Evolutionary conservation across 1,284 basidiomycete genomes (phyloP).

Genomic region (Moesziomyces globuligerus): DNA sequence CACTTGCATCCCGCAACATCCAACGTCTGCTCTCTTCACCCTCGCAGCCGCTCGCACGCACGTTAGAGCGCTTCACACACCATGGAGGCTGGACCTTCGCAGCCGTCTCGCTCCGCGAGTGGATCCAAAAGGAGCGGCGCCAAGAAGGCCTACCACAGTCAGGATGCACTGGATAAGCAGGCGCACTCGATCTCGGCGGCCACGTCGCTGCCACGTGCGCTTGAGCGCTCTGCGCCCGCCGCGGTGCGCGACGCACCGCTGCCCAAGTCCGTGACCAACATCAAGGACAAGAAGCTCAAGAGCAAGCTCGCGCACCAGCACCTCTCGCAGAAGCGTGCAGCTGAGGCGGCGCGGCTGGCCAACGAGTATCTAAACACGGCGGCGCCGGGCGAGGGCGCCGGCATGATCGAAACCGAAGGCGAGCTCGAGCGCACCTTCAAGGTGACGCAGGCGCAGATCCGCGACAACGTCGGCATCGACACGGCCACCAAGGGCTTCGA

Average conservation of each 20-base stretch:
- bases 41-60: too few species aligned
- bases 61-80: slow-evolving; percentile 1
- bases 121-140: slow-evolving; percentile 15
- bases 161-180: slow-evolving; percentile 58
- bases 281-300: slow-evolving; percentile 65
- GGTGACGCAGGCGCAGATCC: slow-evolving; percentile 83
- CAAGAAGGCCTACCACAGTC: slow-evolving; percentile 39
- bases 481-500: slow-evolving; percentile 80
- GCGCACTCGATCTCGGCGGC: slow-evolving; percentile 53
- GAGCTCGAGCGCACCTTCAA: slow-evolving; percentile 90
- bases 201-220: slow-evolving; percentile 57
- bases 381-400: slow-evolving; percentile 71
- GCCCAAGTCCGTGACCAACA: slow-evolving; percentile 54
- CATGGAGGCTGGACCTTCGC: slow-evolving; percentile 48
- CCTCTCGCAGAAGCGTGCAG: slow-evolving; percentile 56
- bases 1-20: not conserved
- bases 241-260: slow-evolving; percentile 47
- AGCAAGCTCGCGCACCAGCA: slow-evolving; percentile 59
- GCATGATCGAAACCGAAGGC: slow-evolving; percentile 77
- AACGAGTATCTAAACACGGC: slow-evolving; percentile 61
- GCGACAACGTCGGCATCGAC: slow-evolving; percentile 76
- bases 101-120: slow-evolving; percentile 12
- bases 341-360: slow-evolving; percentile 59
- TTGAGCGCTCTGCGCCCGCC: slow-evolving; percentile 55
- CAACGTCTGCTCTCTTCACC: too few species aligned